These are phyloP conservation scores for Microbotryomycetes sp. DNA, from an alignment of 1,284 basidiomycete genomes.

Conservation along the genomic window DNA sequence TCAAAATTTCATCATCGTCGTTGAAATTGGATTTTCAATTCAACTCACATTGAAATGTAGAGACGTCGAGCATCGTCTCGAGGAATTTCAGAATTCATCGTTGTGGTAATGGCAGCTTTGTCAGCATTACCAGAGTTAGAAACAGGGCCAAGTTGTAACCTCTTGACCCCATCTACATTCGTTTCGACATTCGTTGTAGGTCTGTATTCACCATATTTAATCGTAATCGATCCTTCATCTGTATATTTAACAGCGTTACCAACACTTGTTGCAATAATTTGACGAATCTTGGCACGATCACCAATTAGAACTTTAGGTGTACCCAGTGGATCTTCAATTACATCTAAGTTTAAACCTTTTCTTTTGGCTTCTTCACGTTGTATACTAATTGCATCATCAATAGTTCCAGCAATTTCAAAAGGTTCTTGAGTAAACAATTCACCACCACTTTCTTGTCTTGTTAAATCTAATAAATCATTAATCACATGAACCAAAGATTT, in stretches of 20 bases:
- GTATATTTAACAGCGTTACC: conserved; percentile 40
- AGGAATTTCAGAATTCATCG: not conserved
- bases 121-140: not conserved
- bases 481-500: conserved; percentile 34
- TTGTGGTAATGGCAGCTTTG: not conserved
- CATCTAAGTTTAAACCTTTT: conserved; percentile 37
- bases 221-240: conserved; percentile 36
- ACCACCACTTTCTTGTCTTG: conserved; percentile 39
- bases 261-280: conserved; percentile 40
- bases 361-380: conserved; percentile 41
- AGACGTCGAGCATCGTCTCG: not conserved
- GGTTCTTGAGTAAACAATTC: conserved; percentile 39
- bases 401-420: conserved; percentile 37
- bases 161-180: not conserved
- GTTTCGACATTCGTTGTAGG: conserved; percentile 2
- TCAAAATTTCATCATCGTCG: too few relatives aligned
- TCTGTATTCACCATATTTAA: conserved; percentile 35
- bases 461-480: conserved; percentile 42
- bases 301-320: conserved; percentile 23
- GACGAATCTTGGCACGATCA: conserved; percentile 40
- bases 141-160: too few relatives aligned
- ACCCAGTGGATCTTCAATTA: conserved; percentile 17
- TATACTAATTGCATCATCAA: conserved; percentile 41
- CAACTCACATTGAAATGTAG: not conserved
- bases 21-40: too few relatives aligned